Conservation (phyloP, 2,329 filamentous ascomycete genomes). For the Apiospora malaysiana region DNA sequence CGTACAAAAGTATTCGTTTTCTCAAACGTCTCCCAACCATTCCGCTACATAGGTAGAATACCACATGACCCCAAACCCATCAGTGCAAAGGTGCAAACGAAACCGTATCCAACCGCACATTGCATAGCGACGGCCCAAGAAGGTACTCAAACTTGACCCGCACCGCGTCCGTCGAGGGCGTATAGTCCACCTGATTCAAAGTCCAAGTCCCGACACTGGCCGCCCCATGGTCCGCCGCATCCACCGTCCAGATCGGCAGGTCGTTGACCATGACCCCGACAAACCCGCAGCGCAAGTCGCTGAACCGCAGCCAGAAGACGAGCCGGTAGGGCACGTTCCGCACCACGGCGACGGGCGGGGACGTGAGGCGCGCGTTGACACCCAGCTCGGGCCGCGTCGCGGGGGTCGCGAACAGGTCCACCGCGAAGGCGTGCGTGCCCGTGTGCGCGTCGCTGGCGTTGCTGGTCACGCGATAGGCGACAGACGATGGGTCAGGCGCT, state of each 20-base stretch:
- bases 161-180: neutral
- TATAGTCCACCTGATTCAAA: neutral
- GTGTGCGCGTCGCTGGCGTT: slow-evolving; percentile 21
- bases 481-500: slow-evolving; percentile 26
- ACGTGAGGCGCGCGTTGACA: slow-evolving; percentile 22
- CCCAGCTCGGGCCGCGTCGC: slow-evolving; percentile 24
- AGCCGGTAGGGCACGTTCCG: slow-evolving; percentile 24
- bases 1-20: neutral
- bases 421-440: slow-evolving; percentile 27
- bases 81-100: neutral
- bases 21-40: neutral
- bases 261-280: slow-evolving; percentile 31
- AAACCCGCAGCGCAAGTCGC: slow-evolving; percentile 26
- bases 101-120: neutral
- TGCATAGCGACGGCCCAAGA: neutral
- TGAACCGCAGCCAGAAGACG: slow-evolving; percentile 29
- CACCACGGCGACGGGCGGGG: slow-evolving; percentile 21
- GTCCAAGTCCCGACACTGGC: neutral
- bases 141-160: slow-evolving; percentile 2
- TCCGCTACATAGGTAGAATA: neutral
- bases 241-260: slow-evolving; percentile 23
- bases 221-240: slow-evolving; percentile 25
- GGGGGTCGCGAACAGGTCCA: slow-evolving; percentile 23
- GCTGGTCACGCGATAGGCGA: neutral
- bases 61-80: neutral